phyloP scores from a whole-genome alignment of 2,329 filamentous ascomycete genomes.

The Scytalidium lignicola region DNA sequence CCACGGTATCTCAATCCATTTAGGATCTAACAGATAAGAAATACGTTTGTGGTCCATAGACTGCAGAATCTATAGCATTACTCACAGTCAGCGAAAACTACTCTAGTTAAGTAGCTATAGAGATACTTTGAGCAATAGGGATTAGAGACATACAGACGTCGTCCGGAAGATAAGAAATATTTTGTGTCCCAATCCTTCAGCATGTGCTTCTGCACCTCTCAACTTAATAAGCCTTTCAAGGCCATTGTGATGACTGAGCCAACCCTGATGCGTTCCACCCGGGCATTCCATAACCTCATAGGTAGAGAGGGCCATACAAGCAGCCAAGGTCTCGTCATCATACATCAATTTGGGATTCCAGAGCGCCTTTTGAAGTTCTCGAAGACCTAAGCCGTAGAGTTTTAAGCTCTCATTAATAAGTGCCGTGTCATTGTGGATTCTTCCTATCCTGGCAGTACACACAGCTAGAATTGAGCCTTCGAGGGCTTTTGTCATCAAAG shows the following conservation, averaged over 20 bases:
- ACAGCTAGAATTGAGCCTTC: constrained; percentile 26
- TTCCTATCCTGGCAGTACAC: constrained; percentile 23
- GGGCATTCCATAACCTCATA: constrained; percentile 34
- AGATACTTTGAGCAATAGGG: not conserved
- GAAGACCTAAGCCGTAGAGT: constrained; percentile 30
- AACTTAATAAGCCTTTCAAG: constrained; percentile 27
- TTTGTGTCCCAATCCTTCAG: constrained; percentile 26
- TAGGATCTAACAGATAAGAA: constrained; percentile 24
- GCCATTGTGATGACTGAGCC: constrained; percentile 28
- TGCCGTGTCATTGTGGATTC: constrained; percentile 19
- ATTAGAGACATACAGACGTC: constrained; percentile 14
- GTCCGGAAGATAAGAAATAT: constrained; percentile 28
- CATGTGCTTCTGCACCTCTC: constrained; percentile 28
- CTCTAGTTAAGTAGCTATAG: not conserved
- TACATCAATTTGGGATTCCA: constrained; percentile 26
- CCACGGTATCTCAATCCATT: constrained; percentile 29
- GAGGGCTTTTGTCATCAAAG: constrained; percentile 21
- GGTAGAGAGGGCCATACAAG: constrained; percentile 30
- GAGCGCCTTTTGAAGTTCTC: constrained; percentile 31
- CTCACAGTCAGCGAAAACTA: not conserved
- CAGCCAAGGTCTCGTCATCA: constrained; percentile 30
- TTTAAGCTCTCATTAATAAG: constrained; percentile 27
- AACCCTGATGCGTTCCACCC: constrained; percentile 21
- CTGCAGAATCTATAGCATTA: constrained; percentile 24
- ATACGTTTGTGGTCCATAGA: constrained; percentile 18